phyloP scores from a whole-genome alignment of 257 asterid genomes.

The Ehretia macrophylla region DNA sequence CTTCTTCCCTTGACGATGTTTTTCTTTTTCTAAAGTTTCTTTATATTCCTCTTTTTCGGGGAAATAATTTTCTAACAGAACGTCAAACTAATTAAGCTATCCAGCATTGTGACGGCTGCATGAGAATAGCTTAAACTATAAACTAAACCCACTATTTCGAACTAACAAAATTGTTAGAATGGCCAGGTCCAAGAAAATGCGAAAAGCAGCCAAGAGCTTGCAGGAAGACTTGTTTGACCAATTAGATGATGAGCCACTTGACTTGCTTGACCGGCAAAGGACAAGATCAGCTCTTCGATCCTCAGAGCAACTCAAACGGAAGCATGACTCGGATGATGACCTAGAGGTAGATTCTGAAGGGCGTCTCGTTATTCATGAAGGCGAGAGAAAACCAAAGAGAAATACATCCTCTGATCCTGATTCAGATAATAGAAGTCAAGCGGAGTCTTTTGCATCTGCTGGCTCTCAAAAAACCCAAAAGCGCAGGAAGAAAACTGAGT shows the following conservation, averaged over 20 bases:
- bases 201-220: slow-evolving; percentile 58
- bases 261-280: slow-evolving; percentile 70
- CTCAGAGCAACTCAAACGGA: slow-evolving; percentile 36
- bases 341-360: slow-evolving; percentile 76
- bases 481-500: slow-evolving; percentile 57
- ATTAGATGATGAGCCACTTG: slow-evolving; percentile 85
- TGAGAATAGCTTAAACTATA: too few species aligned
- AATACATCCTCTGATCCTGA: slow-evolving; percentile 28
- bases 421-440: slow-evolving; percentile 48
- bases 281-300: slow-evolving; percentile 83
- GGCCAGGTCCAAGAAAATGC: slow-evolving; percentile 60
- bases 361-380: slow-evolving; percentile 60
- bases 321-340: slow-evolving; percentile 76
- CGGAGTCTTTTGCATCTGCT: slow-evolving; percentile 40
- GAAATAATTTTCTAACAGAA: too few species aligned
- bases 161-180: slow-evolving; percentile 5
- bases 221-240: slow-evolving; percentile 83
- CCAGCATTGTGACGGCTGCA: too few species aligned
- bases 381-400: slow-evolving; percentile 40
- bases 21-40: too few species aligned
- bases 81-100: too few species aligned
- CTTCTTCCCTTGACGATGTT: too few species aligned
- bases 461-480: slow-evolving; percentile 50
- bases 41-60: too few species aligned
- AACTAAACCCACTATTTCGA: neutral